Conservation (phyloP, 23 red algal species). For the Agarophyton chilense region DNA sequence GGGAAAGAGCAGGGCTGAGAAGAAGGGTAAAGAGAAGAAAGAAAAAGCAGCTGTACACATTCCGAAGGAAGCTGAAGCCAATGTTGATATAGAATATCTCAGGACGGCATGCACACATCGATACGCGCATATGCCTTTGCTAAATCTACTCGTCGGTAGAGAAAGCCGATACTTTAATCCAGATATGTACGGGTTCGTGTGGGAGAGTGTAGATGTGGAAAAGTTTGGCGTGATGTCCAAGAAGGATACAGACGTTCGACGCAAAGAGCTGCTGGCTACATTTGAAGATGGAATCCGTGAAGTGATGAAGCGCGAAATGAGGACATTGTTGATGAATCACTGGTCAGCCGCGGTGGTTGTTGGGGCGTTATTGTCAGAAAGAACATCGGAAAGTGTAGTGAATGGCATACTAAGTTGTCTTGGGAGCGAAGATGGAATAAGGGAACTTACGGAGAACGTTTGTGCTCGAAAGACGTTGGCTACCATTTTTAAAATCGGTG, state of each 20-base stretch:
- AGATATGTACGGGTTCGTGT: conserved; percentile 56
- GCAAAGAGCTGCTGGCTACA: conserved; percentile 31
- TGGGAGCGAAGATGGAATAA: conserved; percentile 19
- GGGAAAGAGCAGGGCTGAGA: conserved; percentile 37
- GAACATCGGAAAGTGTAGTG: conserved; percentile 7
- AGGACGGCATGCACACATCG: conserved; percentile 39
- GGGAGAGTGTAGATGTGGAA: conserved; percentile 48
- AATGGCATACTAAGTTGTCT: conserved; percentile 36
- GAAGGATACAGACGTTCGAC: conserved; percentile 61
- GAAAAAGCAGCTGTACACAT: background rate
- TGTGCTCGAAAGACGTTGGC: conserved; percentile 50
- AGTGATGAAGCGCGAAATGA: conserved; percentile 41
- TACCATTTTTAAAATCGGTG: conserved; percentile 58
- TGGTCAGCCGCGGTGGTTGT: conserved; percentile 65
- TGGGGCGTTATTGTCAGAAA: conserved; percentile 35
- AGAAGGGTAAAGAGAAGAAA: conserved; percentile 32
- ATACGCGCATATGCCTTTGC: conserved; percentile 47
- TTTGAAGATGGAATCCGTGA: conserved; percentile 35
- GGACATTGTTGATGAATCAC: conserved; percentile 23
- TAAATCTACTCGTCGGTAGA: conserved; percentile 61
- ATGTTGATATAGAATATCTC: conserved; percentile 40
- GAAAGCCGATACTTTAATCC: conserved; percentile 81
- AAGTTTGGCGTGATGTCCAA: conserved; percentile 68
- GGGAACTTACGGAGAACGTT: conserved; percentile 20
- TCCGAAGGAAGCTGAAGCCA: background rate